These are phyloP conservation scores for Annulohypoxylon maeteangense DNA, from an alignment of 495 filamentous ascomycete species.

Conservation along the genomic window DNA sequence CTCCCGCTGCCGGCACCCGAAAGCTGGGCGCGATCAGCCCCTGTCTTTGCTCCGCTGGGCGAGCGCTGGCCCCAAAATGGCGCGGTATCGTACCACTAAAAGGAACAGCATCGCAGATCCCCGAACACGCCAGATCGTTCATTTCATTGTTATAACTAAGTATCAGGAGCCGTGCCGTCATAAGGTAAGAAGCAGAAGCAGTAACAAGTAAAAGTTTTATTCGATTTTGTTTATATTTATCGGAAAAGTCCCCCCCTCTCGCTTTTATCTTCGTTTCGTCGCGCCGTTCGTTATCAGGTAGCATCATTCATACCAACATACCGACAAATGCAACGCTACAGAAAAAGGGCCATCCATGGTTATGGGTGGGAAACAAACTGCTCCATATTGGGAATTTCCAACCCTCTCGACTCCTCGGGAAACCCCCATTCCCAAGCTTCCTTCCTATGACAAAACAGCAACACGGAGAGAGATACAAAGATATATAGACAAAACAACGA, in stretches of 20 bases:
- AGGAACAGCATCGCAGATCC: not conserved
- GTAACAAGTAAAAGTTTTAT: not conserved
- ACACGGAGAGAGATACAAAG: slow-evolving; percentile 16
- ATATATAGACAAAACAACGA: slow-evolving; percentile 35
- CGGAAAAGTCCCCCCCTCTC: not conserved
- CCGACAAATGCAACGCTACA: too few species aligned
- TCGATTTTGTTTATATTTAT: not conserved
- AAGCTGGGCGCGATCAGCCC: slow-evolving; percentile 5
- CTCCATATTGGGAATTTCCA: not conserved
- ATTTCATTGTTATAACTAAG: not conserved
- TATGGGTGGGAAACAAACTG: too few species aligned
- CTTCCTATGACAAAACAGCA: not conserved
- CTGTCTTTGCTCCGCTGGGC: slow-evolving; percentile 13
- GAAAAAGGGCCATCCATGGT: too few species aligned
- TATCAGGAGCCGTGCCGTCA: not conserved
- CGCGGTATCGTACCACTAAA: slow-evolving; percentile 30
- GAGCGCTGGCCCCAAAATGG: slow-evolving; percentile 15
- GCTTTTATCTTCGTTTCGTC: not conserved
- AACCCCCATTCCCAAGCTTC: not conserved
- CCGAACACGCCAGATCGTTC: slow-evolving; percentile 12
- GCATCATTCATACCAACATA: too few species aligned
- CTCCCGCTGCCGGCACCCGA: slow-evolving; percentile 10
- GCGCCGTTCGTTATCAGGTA: not conserved
- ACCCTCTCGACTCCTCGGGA: not conserved
- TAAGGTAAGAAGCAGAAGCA: too few species aligned